Percentiles rank a stretch among this genome's conserved stretches.
phyloP scores from a whole-genome alignment of 345 rosid genomes.

The Trapa bicornis region DNA sequence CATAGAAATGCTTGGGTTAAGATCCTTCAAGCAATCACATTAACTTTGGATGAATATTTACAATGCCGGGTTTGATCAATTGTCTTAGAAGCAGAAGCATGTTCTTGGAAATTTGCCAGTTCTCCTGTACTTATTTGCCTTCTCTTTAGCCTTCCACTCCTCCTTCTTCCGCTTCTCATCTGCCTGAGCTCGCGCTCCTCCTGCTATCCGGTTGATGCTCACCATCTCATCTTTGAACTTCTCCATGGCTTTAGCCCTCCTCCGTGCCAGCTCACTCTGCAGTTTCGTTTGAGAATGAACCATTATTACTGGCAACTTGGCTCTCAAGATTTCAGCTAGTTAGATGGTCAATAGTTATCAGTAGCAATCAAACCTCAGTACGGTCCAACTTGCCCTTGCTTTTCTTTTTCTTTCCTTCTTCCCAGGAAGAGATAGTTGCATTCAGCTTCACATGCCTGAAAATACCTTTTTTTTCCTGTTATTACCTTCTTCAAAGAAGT shows the following conservation, averaged over 20 bases:
- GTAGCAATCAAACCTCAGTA: conserved; percentile 40
- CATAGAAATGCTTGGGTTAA: no score
- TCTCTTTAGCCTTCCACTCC: conserved; percentile 45
- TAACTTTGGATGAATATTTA: no score
- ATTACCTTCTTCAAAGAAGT: background rate
- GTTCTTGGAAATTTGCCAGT: conserved; percentile 36
- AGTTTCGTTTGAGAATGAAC: conserved; percentile 7
- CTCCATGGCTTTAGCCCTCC: conserved; percentile 29
- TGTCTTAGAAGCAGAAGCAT: conserved; percentile 43
- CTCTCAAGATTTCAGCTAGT: background rate
- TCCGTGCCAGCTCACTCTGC: conserved; percentile 33
- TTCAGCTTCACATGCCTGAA: conserved; percentile 42
- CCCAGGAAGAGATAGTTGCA: conserved; percentile 42
- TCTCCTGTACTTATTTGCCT: conserved; percentile 48
- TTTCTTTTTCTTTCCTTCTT: conserved; percentile 38
- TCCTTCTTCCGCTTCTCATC: conserved; percentile 34
- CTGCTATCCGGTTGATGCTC: conserved; percentile 28
- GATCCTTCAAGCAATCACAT: no score
- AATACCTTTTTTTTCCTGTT: background rate
- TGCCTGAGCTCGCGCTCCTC: conserved; percentile 45
- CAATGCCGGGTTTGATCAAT: no score
- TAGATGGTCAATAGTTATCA: background rate
- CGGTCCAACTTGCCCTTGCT: conserved; percentile 33
- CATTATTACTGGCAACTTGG: background rate
- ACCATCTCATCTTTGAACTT: conserved; percentile 30